Percentiles rank a stretch among this genome's conserved stretches.
Conservation (phyloP, 2,329 filamentous ascomycete genomes). For the Beauveria caledonica region DNA sequence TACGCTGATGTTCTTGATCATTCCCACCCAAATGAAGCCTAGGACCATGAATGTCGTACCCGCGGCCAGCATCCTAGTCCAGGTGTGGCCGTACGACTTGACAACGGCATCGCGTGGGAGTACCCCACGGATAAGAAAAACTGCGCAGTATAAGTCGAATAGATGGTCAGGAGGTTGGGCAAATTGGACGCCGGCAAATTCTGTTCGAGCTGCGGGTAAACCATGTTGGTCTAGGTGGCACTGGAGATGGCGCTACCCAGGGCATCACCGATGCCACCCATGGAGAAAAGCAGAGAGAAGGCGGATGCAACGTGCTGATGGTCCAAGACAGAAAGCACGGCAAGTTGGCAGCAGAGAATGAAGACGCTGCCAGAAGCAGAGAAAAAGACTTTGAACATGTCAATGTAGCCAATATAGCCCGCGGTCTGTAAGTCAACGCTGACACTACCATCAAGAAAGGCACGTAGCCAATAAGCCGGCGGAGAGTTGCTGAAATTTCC, state of each 20-base stretch:
- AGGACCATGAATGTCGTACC: slow-evolving; percentile 22
- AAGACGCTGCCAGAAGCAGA: slow-evolving; percentile 25
- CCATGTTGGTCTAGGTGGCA: slow-evolving; percentile 18
- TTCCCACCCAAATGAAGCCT: slow-evolving; percentile 28
- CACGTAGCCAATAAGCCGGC: too few relatives aligned
- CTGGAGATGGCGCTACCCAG: slow-evolving; percentile 17
- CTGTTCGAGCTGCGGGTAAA: slow-evolving; percentile 31
- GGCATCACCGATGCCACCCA: slow-evolving; percentile 15
- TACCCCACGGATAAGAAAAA: slow-evolving; percentile 37
- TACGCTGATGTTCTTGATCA: slow-evolving; percentile 41
- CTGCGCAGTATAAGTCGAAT: slow-evolving; percentile 42
- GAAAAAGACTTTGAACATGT: slow-evolving; percentile 36
- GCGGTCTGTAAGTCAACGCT: slow-evolving; percentile 33
- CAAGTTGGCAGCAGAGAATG: slow-evolving; percentile 22
- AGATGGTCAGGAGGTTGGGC: slow-evolving; percentile 38
- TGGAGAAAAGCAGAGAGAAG: slow-evolving; percentile 16
- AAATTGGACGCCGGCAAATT: slow-evolving; percentile 36
- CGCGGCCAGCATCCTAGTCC: slow-evolving; percentile 35
- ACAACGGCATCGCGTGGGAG: slow-evolving; percentile 42
- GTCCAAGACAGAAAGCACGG: slow-evolving; percentile 18
- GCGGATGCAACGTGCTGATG: slow-evolving; percentile 19
- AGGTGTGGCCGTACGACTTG: slow-evolving; percentile 43
- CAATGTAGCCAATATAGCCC: slow-evolving; percentile 27
- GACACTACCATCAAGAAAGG: slow-evolving; percentile 47
- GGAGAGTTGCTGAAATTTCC: too few relatives aligned